Base-by-base conservation (phyloP, 441 rosid genomes). In the Euphorbia celastroides region DNA sequence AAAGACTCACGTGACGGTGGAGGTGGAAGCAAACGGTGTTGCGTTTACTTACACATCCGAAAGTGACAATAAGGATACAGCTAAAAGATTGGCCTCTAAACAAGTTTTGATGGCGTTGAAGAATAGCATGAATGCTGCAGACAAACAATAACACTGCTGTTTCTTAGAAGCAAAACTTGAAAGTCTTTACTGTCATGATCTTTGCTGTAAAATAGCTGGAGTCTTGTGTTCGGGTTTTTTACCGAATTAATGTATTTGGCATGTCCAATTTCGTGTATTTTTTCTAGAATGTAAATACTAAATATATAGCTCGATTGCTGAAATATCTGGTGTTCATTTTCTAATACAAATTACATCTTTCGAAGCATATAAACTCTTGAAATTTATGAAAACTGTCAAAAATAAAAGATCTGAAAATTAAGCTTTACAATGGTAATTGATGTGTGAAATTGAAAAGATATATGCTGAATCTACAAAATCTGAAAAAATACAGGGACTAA, bases 31-130 rank as follows among this genome's bases (percentile, higher is more conserved):
- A 13, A 67, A 83, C 7, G 92, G 84, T 5, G 25, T 0, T 27
- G 44, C 62, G 20, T 77, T 75, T 67, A 56, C 31, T 11, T 74
- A 80, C 50, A 88, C 86, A 9, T 64, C 84, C 11, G 58, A 59
- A 2, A 79, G 86, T 19, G 68, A 67, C 11, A 77, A 87, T 41
- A 86, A 71, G 80, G 77, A 83, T 50, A 75, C 75, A 48, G 90
- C 91, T 0, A 74, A 86, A 72, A 87, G 69, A 57, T 13, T 86
- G 38, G 98, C 96, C 70, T 77, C 75, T 28, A 84, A 72, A 67
- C 78, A 79, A 66, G 81, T 94, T 31, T 65, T 92, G 75, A 80
- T 56, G 70, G 77, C 71, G 0, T 71, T 94, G 64, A 92, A 83
- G 70, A 74, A 57, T 50, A 69, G 3, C 51, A 26, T 34, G 27